Evolutionary conservation across 176 grass and related monocot genomes (phyloP), one percentile per base, ranked within the genome.

Genomic region (Poa pratensis): DNA sequence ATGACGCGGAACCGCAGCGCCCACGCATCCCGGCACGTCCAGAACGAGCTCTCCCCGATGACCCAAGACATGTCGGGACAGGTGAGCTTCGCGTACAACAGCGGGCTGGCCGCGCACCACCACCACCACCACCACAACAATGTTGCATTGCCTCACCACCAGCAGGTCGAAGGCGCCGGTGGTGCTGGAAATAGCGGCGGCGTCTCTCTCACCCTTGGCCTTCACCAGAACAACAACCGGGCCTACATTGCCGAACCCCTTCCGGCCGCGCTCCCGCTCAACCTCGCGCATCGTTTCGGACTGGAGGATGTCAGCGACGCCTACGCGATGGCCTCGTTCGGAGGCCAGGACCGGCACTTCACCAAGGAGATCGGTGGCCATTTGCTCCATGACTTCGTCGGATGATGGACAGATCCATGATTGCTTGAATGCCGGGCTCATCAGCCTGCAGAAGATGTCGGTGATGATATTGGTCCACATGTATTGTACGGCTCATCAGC

Each of bases 341-440:
- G 86, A 32, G 84, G 86, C 6, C 96, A 92, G 71, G 91, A 92
- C 64, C 70, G 94, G 35, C 96, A 93, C 27, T 99, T 96, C 35
- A 83, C 79, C 40, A 99, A 94, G 86, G 97, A 94, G 64, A 89
- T 90, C 3, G 86, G 94, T 9, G 82, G 92, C 42, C 92, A 92
- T 85, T 80, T 99, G 79, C 81, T 99, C 49, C 97, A 88, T 84
- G 97, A 99, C 87, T 98, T 96, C 22, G 94, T 99, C 30, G 97
- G 94, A 30, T 92, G 86, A 94, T 24, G 66, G 67, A 46, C 50
- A 72, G n/a, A 59, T n/a, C n/a, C n/a, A n/a, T 49, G 50, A 13
- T 17, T 26, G 42, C 69, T 17, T 16, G 22, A 52, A 15, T 71
- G 10, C 32, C 18, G 14, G 24, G 63, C 46, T 48, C 23, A 27